A percentile compares a stretch with the other conserved stretches of the same genome.
These are phyloP conservation scores for Nigrograna mackinnonii DNA, from an alignment of 2,329 filamentous ascomycete genomes.

Conservation along the genomic window DNA sequence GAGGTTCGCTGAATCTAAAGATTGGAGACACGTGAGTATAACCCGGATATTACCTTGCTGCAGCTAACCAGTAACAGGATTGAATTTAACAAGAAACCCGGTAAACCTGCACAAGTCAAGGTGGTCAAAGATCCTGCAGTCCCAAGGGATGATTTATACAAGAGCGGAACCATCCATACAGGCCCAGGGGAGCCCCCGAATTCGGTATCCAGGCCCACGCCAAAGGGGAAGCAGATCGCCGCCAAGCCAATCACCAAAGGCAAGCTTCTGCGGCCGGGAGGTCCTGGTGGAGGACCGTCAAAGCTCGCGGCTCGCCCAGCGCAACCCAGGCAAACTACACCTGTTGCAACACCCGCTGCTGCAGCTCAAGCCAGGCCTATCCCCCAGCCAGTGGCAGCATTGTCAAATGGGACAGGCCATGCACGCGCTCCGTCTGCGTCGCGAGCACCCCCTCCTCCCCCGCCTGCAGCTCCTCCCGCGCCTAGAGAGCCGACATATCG, in stretches of 20 bases:
- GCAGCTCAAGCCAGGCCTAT: slow-evolving; percentile 48
- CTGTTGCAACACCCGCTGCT: slow-evolving; percentile 31
- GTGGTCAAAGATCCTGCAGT: slow-evolving; percentile 83
- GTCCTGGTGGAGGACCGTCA: slow-evolving; percentile 79
- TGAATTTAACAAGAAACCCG: slow-evolving; percentile 97
- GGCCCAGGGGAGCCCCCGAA: slow-evolving; percentile 80
- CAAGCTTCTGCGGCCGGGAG: slow-evolving; percentile 87
- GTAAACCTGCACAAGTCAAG: slow-evolving; percentile 87
- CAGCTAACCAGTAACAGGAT: slow-evolving; percentile 56
- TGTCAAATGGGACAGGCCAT: slow-evolving; percentile 52
- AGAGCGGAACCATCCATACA: slow-evolving; percentile 89
- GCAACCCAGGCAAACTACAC: slow-evolving; percentile 39
- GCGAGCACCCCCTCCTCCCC: slow-evolving; percentile 62
- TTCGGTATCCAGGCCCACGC: slow-evolving; percentile 81
- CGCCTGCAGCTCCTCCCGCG: slow-evolving; percentile 62
- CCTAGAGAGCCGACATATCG: slow-evolving; percentile 78
- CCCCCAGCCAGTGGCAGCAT: slow-evolving; percentile 59
- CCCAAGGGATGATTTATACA: slow-evolving; percentile 79
- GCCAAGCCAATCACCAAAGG: slow-evolving; percentile 91
- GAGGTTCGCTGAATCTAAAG: slow-evolving; percentile 79
- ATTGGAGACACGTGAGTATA: slow-evolving; percentile 67
- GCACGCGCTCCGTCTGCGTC: slow-evolving; percentile 48
- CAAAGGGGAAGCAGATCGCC: slow-evolving; percentile 82
- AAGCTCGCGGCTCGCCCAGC: slow-evolving; percentile 63
- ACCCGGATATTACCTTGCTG: not conserved